Conservation (phyloP, 345 rosid species). For the Carallia brachiata region DNA sequence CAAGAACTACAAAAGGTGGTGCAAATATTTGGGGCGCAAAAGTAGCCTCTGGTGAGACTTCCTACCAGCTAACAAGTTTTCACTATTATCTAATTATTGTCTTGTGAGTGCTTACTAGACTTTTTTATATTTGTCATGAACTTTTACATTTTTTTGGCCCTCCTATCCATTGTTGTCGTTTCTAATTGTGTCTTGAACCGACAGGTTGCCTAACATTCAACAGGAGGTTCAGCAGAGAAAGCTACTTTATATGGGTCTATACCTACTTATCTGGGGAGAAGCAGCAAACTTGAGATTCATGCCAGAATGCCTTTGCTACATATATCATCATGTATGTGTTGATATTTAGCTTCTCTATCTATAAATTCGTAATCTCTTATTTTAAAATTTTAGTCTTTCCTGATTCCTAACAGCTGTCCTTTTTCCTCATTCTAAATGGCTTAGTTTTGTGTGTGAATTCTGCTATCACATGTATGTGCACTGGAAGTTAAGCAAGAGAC, state of each 20-base stretch:
- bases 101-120: not conserved
- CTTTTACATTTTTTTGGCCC: not conserved
- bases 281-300: conserved; percentile 95
- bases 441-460: not conserved
- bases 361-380: not conserved
- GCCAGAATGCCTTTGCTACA: conserved; percentile 99
- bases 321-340: conserved; percentile 89
- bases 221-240: conserved; percentile 98
- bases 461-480: not conserved
- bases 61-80: conserved; percentile 2
- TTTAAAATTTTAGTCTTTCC: not conserved
- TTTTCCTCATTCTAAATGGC: not conserved
- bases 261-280: conserved; percentile 98
- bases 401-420: not conserved
- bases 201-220: conserved; percentile 90
- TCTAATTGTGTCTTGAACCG: not conserved
- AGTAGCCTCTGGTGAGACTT: conserved; percentile 60
- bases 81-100: not conserved
- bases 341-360: not conserved
- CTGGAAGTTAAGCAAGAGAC: not conserved
- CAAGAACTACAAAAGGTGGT: conserved; percentile 64
- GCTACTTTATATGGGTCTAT: conserved; percentile 85
- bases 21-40: conserved; percentile 66
- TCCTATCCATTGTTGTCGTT: not conserved
- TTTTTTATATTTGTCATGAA: not conserved